Base-by-base conservation (phyloP, 208 protist genomes). In the Naegleria fowleri region DNA sequence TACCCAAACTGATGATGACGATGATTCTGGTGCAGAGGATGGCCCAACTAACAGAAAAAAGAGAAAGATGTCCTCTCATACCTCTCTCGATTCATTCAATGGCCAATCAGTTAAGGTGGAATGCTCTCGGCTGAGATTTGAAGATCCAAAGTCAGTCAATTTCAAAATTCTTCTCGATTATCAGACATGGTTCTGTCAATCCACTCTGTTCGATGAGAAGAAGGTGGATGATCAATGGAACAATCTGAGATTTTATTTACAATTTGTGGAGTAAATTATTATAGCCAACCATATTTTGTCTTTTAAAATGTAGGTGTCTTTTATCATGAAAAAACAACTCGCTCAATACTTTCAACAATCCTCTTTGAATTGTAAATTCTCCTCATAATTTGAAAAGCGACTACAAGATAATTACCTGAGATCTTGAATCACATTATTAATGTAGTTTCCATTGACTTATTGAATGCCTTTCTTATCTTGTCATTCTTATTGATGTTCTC, bases 251-350 rank as follows among this genome's bases (percentile, higher is more conserved):
- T 51, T 40, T 39, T 87, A 87, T 51, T n/a, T 87, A 25, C 83
- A 87, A 51, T 87, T 87, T 51, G 33, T 87, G 40, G 39, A 87
- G 16, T 87, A 87, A 87, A 29, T 67, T 67, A 67, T 67, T 67
- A 19, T 29, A 58, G 15, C 51, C n/a, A n/a, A n/a, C n/a, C n/a
- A n/a, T n/a, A n/a, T n/a, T n/a, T n/a, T n/a, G n/a, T n/a, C n/a
- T n/a, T n/a, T n/a, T n/a, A n/a, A n/a, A n/a, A n/a, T n/a, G n/a
- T n/a, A n/a, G n/a, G n/a, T n/a, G n/a, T n/a, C n/a, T n/a, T n/a
- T n/a, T n/a, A n/a, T n/a, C n/a, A n/a, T n/a, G n/a, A n/a, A n/a
- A n/a, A 48, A 48, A 48, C 7, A 48, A 48, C 7, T 48, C 43
- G 43, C 43, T 48, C 7, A 48, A 48, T 48, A n/a, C n/a, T n/a